Evolutionary conservation across 2,329 filamentous ascomycete genomes (phyloP).

Genomic region (Cercospora brassicicola): DNA sequence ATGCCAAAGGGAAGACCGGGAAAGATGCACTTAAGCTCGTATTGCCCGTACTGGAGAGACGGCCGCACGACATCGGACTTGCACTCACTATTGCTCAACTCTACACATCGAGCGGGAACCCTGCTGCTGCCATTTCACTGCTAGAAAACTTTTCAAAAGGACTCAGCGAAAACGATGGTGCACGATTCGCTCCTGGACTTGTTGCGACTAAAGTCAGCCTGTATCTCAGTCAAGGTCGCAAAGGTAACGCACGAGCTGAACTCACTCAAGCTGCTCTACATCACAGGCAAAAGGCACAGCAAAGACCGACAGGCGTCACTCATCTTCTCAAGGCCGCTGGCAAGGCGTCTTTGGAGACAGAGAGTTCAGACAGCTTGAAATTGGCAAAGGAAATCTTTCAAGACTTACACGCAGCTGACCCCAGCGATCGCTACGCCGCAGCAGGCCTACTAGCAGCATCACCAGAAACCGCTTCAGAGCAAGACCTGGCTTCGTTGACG

Average conservation of each 20-base stretch:
- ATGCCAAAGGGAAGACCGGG: constrained; percentile 62
- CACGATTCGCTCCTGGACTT: constrained; percentile 80
- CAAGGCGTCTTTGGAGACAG: constrained; percentile 76
- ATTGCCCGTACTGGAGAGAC: constrained; percentile 66
- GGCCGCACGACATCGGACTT: constrained; percentile 78
- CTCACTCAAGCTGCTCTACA: constrained; percentile 76
- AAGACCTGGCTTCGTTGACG: constrained; percentile 58
- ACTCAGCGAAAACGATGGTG: constrained; percentile 68
- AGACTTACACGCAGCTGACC: constrained; percentile 64
- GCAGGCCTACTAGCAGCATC: constrained; percentile 85
- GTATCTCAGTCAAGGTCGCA: constrained; percentile 73
- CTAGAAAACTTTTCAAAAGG: constrained; percentile 73
- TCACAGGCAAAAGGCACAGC: constrained; percentile 67
- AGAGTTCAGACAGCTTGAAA: constrained; percentile 64
- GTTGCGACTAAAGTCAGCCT: constrained; percentile 77
- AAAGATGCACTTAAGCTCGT: constrained; percentile 70
- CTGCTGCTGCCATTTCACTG: constrained; percentile 69
- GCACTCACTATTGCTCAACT: constrained; percentile 78
- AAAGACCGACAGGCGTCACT: constrained; percentile 44
- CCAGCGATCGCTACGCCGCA: constrained; percentile 67
- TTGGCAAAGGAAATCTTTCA: constrained; percentile 78
- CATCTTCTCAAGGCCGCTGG: constrained; percentile 79
- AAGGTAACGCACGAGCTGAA: constrained; percentile 68
- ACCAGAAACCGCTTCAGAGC: constrained; percentile 55
- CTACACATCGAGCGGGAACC: constrained; percentile 70